Percentiles rank a stretch among this genome's conserved stretches.
Conservation (phyloP, 139 green algal genomes). For the Astrephomene gubernaculifera region DNA sequence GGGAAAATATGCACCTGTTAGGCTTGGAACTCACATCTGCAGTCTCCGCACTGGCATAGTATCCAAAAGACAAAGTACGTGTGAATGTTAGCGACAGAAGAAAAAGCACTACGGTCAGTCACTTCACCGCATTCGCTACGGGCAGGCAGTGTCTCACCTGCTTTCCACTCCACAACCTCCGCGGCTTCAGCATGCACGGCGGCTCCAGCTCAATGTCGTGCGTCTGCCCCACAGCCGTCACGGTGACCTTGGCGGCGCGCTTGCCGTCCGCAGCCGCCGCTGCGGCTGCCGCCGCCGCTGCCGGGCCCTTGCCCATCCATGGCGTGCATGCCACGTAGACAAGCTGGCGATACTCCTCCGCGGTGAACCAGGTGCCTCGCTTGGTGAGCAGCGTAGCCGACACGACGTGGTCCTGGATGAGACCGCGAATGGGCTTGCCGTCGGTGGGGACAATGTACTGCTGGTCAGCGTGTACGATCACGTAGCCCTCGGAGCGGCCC, state of each 20-base stretch:
- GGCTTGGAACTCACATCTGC: no score
- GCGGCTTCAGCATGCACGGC: constrained; percentile 87
- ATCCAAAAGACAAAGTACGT: no score
- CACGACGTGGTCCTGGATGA: constrained; percentile 98
- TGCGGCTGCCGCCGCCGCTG: constrained; percentile 14
- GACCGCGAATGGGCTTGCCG: constrained; percentile 91
- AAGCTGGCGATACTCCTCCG: constrained; percentile 83
- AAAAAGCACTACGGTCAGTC: no score
- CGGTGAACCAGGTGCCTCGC: constrained; percentile 88
- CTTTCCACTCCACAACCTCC: constrained; percentile 93
- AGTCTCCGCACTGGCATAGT: no score
- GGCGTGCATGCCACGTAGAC: constrained; percentile 73
- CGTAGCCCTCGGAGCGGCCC: constrained; percentile 92
- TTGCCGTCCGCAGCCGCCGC: neutral
- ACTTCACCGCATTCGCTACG: no score
- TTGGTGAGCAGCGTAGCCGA: constrained; percentile 84
- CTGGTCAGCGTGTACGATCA: constrained; percentile 93
- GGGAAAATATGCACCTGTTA: no score
- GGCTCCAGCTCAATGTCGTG: constrained; percentile 69
- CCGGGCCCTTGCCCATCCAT: constrained; percentile 42
- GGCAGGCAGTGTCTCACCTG: no score
- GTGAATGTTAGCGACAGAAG: no score
- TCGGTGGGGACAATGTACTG: constrained; percentile 98
- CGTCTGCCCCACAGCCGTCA: neutral
- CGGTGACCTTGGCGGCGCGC: constrained; percentile 7